These are phyloP conservation scores for Hericium rajendrae DNA, from an alignment of 768 basidiomycete species.

Conservation along the genomic window DNA sequence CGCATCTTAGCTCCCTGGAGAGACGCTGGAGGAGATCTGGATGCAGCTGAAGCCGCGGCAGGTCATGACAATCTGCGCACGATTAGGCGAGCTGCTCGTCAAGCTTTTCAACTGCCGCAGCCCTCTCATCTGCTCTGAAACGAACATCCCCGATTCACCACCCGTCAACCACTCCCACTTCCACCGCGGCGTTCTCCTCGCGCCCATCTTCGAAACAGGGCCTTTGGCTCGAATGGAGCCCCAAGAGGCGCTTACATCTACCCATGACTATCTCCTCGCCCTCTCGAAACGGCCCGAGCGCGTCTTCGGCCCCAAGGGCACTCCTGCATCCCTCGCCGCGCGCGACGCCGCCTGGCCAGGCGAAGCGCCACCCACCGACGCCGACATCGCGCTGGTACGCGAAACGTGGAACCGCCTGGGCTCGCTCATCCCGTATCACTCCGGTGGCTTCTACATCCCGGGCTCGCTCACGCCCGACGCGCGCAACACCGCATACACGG, in stretches of 20 bases:
- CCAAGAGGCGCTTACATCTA: slow-evolving; percentile 16
- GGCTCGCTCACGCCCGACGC: slow-evolving; percentile 17
- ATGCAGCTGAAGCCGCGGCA: slow-evolving; percentile 14
- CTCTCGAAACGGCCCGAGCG: slow-evolving; percentile 19
- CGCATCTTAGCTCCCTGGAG: slow-evolving; percentile 17
- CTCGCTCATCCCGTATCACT: slow-evolving; percentile 19
- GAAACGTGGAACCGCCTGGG: slow-evolving; percentile 19
- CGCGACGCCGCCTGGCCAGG: slow-evolving; percentile 12
- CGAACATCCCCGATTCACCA: slow-evolving; percentile 15
- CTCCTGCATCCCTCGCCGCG: neutral
- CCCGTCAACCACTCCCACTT: slow-evolving; percentile 5
- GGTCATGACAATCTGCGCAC: slow-evolving; percentile 16
- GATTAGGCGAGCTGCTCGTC: slow-evolving; percentile 20
- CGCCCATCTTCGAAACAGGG: slow-evolving; percentile 19
- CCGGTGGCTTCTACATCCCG: slow-evolving; percentile 23
- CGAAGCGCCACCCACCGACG: slow-evolving; percentile 14
- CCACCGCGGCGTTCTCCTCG: slow-evolving; percentile 16
- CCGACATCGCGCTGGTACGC: slow-evolving; percentile 16
- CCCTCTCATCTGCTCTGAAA: slow-evolving; percentile 18
- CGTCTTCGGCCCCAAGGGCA: slow-evolving; percentile 10
- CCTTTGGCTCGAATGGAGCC: slow-evolving; percentile 18
- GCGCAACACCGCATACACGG: slow-evolving; percentile 15
- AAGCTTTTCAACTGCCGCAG: slow-evolving; percentile 20
- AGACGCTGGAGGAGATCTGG: slow-evolving; percentile 21
- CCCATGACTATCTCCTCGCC: slow-evolving; percentile 20